These are phyloP conservation scores for Hypericum perforatum DNA, from an alignment of 345 rosid species.

Conservation along the genomic window DNA sequence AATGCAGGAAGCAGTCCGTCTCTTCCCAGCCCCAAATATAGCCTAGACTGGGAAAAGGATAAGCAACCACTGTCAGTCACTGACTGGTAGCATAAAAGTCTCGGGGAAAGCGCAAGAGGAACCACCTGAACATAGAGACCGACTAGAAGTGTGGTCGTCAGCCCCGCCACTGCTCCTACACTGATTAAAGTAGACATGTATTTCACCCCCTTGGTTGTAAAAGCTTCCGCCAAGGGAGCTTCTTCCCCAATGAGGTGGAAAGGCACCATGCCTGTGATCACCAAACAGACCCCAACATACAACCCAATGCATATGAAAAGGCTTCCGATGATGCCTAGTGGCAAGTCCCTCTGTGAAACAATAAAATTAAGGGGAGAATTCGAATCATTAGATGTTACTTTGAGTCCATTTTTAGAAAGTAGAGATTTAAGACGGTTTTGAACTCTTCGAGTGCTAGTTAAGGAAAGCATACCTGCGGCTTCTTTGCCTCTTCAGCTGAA, in stretches of 20 bases:
- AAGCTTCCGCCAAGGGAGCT: conserved; percentile 85
- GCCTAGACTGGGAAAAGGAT: conserved; percentile 56
- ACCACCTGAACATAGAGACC: conserved; percentile 97
- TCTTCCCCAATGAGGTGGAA: conserved; percentile 68
- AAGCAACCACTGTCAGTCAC: conserved; percentile 17
- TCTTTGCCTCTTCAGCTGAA: conserved; percentile 90
- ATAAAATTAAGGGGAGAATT: conserved; percentile 8
- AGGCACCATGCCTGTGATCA: conserved; percentile 95
- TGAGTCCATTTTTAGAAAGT: not conserved
- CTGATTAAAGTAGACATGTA: conserved; percentile 70
- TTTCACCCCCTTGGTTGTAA: conserved; percentile 76
- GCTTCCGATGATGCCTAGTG: conserved; percentile 85
- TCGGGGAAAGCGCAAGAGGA: conserved; percentile 7
- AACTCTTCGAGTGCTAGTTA: not conserved
- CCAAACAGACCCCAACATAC: conserved; percentile 80
- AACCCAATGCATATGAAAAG: conserved; percentile 59
- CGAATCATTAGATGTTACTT: conserved; percentile 6
- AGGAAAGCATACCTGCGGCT: conserved; percentile 55
- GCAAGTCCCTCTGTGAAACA: conserved; percentile 69
- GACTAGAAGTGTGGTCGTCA: conserved; percentile 83
- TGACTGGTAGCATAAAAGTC: conserved; percentile 6
- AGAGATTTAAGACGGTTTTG: conserved; percentile 2
- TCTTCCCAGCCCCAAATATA: conserved; percentile 90
- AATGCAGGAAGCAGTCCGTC: conserved; percentile 87
- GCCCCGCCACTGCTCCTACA: conserved; percentile 93